These are phyloP conservation scores for Litsea cubeba DNA, from an alignment of 164 flowering plant genomes.

Conservation along the genomic window DNA sequence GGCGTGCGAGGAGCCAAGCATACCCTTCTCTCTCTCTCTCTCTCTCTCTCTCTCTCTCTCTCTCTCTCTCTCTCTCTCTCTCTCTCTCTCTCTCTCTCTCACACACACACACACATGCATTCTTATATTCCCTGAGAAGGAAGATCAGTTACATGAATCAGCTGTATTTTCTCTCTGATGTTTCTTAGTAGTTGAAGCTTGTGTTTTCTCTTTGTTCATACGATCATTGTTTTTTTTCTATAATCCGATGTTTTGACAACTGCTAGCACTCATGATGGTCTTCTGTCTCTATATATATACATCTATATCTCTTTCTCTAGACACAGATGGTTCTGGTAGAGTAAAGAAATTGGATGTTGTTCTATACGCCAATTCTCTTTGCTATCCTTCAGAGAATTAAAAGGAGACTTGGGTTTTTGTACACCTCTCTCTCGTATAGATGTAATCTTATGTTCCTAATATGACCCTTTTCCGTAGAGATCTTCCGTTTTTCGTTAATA, in stretches of 20 bases:
- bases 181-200: too few relatives aligned
- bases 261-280: too few relatives aligned
- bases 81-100: not conserved
- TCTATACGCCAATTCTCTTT: not conserved
- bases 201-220: too few relatives aligned
- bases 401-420: not conserved
- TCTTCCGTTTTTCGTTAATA: too few relatives aligned
- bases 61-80: not conserved
- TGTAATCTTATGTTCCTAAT: not conserved
- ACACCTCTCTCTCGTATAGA: not conserved
- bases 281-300: too few relatives aligned
- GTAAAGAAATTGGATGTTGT: not conserved
- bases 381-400: not conserved
- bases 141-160: too few relatives aligned
- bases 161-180: too few relatives aligned
- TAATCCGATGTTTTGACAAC: too few relatives aligned
- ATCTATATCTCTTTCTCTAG: too few relatives aligned
- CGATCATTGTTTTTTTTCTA: too few relatives aligned
- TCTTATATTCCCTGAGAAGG: not conserved
- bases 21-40: constrained; percentile 25
- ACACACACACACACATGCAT: not conserved
- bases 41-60: constrained; percentile 4
- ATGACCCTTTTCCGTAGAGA: too few relatives aligned
- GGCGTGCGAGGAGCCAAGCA: constrained; percentile 57
- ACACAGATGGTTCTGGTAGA: too few relatives aligned